Conservation (phyloP, 768 basidiomycete species). For the Mycena indigotica region DNA sequence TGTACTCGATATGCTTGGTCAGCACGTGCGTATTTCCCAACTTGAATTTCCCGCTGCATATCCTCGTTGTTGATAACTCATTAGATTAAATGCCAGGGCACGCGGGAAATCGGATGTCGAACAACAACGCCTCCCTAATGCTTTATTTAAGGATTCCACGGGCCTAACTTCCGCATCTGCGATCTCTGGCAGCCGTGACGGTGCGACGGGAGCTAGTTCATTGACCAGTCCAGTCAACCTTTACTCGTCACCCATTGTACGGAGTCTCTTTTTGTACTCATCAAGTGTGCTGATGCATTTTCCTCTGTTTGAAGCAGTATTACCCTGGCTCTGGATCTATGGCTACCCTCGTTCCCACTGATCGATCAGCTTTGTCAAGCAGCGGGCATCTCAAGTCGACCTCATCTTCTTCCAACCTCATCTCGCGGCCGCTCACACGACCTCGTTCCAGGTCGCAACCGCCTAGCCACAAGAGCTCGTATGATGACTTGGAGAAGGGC, state of each 20-base stretch:
- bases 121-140: conserved; percentile 18
- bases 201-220: neutral
- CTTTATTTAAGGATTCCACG: conserved; percentile 13
- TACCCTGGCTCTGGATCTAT: neutral
- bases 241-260: neutral
- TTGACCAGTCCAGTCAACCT: neutral
- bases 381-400: too few species aligned
- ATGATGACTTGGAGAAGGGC: neutral
- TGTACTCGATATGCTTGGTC: conserved; percentile 17
- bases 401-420: neutral
- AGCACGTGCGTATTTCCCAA: conserved; percentile 7
- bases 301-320: neutral
- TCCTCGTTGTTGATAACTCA: too few species aligned
- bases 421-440: neutral
- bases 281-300: neutral
- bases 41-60: neutral
- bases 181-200: neutral
- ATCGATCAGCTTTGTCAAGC: too few species aligned
- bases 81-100: conserved; percentile 13
- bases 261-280: neutral
- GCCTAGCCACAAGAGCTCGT: neutral
- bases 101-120: conserved; percentile 8
- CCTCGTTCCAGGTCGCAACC: neutral
- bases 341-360: neutral
- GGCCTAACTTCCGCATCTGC: neutral